Base-by-base conservation (phyloP, 2,329 filamentous ascomycete genomes). In the Fusarium newnesense region DNA sequence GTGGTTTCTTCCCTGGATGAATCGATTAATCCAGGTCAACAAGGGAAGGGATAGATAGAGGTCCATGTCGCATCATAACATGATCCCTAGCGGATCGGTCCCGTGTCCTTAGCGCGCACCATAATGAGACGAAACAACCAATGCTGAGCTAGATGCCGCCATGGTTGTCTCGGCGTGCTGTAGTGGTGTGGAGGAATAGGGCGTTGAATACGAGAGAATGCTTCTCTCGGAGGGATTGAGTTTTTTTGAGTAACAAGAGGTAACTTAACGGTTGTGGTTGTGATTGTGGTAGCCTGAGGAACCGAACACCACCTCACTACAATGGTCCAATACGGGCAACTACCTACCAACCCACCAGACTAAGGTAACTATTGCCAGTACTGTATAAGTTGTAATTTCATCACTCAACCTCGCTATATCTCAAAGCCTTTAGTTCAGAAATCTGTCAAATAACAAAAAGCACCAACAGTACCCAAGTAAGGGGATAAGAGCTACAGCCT, bases 181-280 rank as follows among this genome's bases (percentile, higher is more conserved):
- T 37, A 52, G 46, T 74, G 71, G 71, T 72, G 72, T 74, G 67
- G 50, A 65, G 64, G 15, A 47, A 32, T 58, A 66, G 44, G 75
- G 67, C 63, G 60, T 69, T 76, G 75, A 76, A 77, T 77, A 77
- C 75, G 75, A 77, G 75, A 61, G 59, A 70, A 68, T 77, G 73
- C 49, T 72, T 64, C 62, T 46, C 50, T 67, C 24, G 19, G 32
- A 44, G 40, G 46, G 32, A 64, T 74, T 73, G 58, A 60, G 53
- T 71, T 69, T 60, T 60, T 47, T 28, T 30, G 36, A 40, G 50
- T 40, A 30, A 54, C 34, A 28, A 28, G 24, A 40, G 36, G 36
- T n/a, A 54, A 54, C 50, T 24, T 24, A 24, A 24, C 24, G 24
- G 24, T 24, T 24, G 24, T 24, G 26, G 50, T 30, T 54, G 50